Evolutionary conservation across 2,329 filamentous ascomycete species (phyloP).

Genomic region (Endothia cerciana): DNA sequence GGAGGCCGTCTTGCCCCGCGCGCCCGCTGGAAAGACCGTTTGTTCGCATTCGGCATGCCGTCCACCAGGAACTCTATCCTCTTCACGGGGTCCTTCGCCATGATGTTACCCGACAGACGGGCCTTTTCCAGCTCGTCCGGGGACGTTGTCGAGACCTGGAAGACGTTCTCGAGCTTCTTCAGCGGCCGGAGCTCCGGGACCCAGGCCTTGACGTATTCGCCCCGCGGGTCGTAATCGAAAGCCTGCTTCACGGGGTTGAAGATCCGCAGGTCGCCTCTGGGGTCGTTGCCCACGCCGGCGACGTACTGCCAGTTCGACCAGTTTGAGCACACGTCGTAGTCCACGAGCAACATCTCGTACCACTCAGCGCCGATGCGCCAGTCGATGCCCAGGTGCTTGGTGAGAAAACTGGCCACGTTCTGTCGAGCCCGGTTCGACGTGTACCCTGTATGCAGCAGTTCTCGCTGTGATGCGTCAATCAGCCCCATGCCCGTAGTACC

Average conservation of each 20-base stretch:
- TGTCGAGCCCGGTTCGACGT: slow-evolving; percentile 77
- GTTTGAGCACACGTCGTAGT: slow-evolving; percentile 77
- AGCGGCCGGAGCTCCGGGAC: slow-evolving; percentile 67
- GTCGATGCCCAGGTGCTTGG: slow-evolving; percentile 75
- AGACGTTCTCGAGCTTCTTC: slow-evolving; percentile 60
- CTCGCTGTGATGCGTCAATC: slow-evolving; percentile 77
- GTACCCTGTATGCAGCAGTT: slow-evolving; percentile 76
- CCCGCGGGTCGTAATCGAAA: slow-evolving; percentile 73
- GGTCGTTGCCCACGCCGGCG: slow-evolving; percentile 79
- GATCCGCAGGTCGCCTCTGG: slow-evolving; percentile 69
- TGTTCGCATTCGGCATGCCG: slow-evolving; percentile 47
- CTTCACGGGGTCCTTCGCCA: slow-evolving; percentile 70
- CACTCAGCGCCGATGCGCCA: slow-evolving; percentile 83
- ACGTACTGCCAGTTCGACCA: slow-evolving; percentile 88
- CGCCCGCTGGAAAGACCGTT: slow-evolving; percentile 39
- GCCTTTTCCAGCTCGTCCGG: slow-evolving; percentile 60
- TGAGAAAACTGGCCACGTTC: slow-evolving; percentile 75
- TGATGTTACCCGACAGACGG: slow-evolving; percentile 61
- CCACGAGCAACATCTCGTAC: slow-evolving; percentile 76
- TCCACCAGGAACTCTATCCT: slow-evolving; percentile 67
- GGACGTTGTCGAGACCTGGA: slow-evolving; percentile 70
- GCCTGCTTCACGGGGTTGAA: slow-evolving; percentile 85
- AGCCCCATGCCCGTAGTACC: slow-evolving; percentile 76
- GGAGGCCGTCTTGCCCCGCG: slow-evolving; percentile 27
- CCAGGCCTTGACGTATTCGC: slow-evolving; percentile 74